Base-by-base conservation (phyloP, 129 eudicot genomes). In the Kitagawia praeruptora region DNA sequence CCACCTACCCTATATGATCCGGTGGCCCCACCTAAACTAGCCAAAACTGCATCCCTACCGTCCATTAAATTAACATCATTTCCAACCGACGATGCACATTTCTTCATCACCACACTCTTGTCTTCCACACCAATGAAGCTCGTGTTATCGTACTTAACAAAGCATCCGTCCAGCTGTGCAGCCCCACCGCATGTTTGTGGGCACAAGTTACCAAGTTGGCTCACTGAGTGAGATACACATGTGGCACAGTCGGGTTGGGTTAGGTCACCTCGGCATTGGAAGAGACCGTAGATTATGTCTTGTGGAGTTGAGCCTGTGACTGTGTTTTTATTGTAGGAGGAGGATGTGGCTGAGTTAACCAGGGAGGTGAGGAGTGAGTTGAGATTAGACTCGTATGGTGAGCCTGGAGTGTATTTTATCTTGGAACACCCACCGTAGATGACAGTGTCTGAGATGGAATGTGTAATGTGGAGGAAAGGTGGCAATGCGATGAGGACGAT, bases 371-470 rank as follows among this genome's bases (percentile, higher is more conserved):
- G 89, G 81, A 94, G 96, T 19, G 97, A 92, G 90, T 94, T 83
- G 80, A 94, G 98, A 85, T 94, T 94, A 0, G 97, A 81, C 73
- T 89, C 88, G 88, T 87, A 94, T 8, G 96, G 89, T 6, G 96
- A 89, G 82, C 83, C 85, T 0, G 90, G 89, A 21, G 87, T 49
- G 89, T 87, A 94, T 73, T 88, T 89, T 27, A 88, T 78, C 71
- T 90, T 96, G 40, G 98, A 87, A 84, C 98, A 94, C 21, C 98
- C 98, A 45, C 91, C 98, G 58, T 94, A 94, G 86, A 92, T 82
- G 87, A 92, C 87, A 49, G 92, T 47, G 77, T 91, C 89, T 8
- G 77, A 5, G 47, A 87, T 47, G 78, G 93, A 89, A 44, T 74
- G 81, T 45, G 81, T 77, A 74, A 82, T 73, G 63, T 75, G 80